These are phyloP conservation scores for Pinus tabuliformis DNA, from an alignment of 75 land plant species.

Conservation along the genomic window DNA sequence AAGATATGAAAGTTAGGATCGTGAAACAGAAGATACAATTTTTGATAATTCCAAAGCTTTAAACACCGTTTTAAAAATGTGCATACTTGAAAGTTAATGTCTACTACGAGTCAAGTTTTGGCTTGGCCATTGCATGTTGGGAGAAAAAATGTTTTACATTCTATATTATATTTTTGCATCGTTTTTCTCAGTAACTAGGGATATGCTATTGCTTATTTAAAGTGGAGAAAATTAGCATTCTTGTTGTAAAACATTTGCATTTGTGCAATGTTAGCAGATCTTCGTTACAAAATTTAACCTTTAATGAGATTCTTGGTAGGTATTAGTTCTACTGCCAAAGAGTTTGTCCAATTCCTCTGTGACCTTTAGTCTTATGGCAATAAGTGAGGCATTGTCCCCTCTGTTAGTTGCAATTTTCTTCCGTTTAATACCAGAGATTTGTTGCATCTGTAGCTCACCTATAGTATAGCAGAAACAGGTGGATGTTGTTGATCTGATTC, in stretches of 20 bases:
- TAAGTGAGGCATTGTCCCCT: neutral
- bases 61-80: neutral
- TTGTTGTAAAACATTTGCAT: constrained; percentile 10
- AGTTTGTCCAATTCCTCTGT: neutral
- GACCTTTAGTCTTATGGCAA: neutral
- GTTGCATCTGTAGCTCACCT: neutral
- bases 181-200: neutral
- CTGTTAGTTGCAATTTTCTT: neutral
- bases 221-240: neutral
- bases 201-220: neutral
- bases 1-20: neutral
- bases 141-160: neutral
- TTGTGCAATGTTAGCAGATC: neutral
- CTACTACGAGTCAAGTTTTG: neutral
- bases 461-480: too few relatives aligned
- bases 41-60: neutral
- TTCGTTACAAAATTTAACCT: too few relatives aligned
- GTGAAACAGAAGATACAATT: neutral
- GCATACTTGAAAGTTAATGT: too few relatives aligned
- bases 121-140: neutral
- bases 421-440: neutral
- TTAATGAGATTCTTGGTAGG: neutral
- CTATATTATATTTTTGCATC: neutral
- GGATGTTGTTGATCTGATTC: neutral
- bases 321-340: neutral